Evolutionary conservation across 306 rosid genomes (phyloP).

Genomic region (Erythrophleum fordii): DNA sequence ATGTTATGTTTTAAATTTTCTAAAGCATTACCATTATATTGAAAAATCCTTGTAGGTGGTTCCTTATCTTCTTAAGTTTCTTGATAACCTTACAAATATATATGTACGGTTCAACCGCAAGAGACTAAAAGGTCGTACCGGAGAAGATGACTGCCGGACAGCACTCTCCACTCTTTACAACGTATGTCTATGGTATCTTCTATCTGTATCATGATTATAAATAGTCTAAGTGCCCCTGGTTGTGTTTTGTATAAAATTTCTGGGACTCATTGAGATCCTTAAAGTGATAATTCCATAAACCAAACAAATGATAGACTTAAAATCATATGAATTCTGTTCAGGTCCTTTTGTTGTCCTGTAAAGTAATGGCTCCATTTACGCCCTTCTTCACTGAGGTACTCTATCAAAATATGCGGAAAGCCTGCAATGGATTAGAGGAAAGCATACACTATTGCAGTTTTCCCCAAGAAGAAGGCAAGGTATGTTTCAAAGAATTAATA

Average conservation of each 20-base stretch:
- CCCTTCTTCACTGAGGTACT: constrained; percentile 96
- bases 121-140: constrained; percentile 98
- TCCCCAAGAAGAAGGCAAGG: constrained; percentile 87
- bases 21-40: constrained; percentile 13
- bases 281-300: constrained; percentile 15
- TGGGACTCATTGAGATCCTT: constrained; percentile 20
- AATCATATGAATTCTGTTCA: constrained; percentile 40
- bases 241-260: constrained; percentile 1
- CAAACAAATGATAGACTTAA: constrained; percentile 16
- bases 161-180: constrained; percentile 92
- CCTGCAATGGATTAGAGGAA: constrained; percentile 67
- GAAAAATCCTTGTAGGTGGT: constrained; percentile 66
- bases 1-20: constrained; percentile 3
- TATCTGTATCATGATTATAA: constrained; percentile 11
- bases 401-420: constrained; percentile 92
- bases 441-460: constrained; percentile 88
- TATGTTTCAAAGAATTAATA: constrained; percentile 37
- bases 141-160: constrained; percentile 90
- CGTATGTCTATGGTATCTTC: constrained; percentile 53
- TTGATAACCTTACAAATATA: constrained; percentile 93
- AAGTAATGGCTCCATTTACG: constrained; percentile 98
- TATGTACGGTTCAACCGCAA: constrained; percentile 96
- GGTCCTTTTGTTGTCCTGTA: constrained; percentile 92
- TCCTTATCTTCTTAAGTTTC: constrained; percentile 93
- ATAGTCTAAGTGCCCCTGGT: neutral